Evolutionary conservation across 2,329 filamentous ascomycete genomes (phyloP).

Genomic region (Fusarium equiseti): DNA sequence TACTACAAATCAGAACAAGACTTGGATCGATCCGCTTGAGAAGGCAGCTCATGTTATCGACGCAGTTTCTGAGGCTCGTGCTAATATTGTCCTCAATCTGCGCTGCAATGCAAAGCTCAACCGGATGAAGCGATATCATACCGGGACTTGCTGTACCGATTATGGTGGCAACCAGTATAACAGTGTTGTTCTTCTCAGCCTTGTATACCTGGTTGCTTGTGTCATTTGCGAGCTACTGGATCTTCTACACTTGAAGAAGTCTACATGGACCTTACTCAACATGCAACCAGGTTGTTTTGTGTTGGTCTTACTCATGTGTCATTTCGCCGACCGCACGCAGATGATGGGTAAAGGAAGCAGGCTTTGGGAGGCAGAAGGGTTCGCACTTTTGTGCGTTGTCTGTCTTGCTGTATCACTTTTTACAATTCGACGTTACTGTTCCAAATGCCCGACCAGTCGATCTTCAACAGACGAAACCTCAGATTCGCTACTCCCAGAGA

Average conservation of each 20-base stretch:
- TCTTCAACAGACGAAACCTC: not conserved
- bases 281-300: slow-evolving; percentile 41
- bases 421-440: slow-evolving; percentile 23
- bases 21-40: slow-evolving; percentile 33
- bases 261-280: slow-evolving; percentile 28
- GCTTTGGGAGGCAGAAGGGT: slow-evolving; percentile 28
- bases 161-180: slow-evolving; percentile 51
- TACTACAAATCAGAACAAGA: slow-evolving; percentile 25
- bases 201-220: slow-evolving; percentile 36
- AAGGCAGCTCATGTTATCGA: slow-evolving; percentile 49
- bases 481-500: not conserved
- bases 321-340: slow-evolving; percentile 46
- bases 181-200: slow-evolving; percentile 24
- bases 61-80: slow-evolving; percentile 48
- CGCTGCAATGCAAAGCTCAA: slow-evolving; percentile 61
- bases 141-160: slow-evolving; percentile 65
- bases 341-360: slow-evolving; percentile 43
- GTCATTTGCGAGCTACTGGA: slow-evolving; percentile 25
- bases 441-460: rapidly evolving
- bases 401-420: not conserved
- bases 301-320: slow-evolving; percentile 42
- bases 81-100: slow-evolving; percentile 62
- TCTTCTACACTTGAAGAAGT: slow-evolving; percentile 5
- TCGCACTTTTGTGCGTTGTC: slow-evolving; percentile 13
- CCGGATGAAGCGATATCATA: slow-evolving; percentile 52